Evolutionary conservation across 805 yeast genomes (phyloP).

Genomic region (Suhomyces sp.): DNA sequence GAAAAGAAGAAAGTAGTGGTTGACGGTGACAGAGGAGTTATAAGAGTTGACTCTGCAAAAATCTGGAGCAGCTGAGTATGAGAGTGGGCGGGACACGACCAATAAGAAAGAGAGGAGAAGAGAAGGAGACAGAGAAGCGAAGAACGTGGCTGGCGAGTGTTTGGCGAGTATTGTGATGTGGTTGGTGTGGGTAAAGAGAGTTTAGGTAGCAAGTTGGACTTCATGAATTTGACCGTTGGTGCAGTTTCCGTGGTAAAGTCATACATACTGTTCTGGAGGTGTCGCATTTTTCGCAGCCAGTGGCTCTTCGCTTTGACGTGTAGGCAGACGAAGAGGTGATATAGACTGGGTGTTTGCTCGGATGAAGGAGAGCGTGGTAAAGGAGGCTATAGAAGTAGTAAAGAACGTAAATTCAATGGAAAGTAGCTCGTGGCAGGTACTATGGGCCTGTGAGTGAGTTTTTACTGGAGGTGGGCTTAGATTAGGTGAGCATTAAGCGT

Average conservation of each 20-base stretch:
- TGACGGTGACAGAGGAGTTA: neutral
- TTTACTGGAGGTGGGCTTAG: too few relatives aligned
- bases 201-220: too few relatives aligned
- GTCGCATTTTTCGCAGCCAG: neutral
- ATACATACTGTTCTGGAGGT: neutral
- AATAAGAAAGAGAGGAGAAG: neutral
- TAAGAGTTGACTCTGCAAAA: neutral
- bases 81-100: neutral
- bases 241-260: neutral
- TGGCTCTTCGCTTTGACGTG: neutral
- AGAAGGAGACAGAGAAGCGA: neutral
- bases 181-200: neutral
- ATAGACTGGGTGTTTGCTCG: too few relatives aligned
- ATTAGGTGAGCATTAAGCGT: too few relatives aligned
- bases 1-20: neutral
- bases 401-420: too few relatives aligned
- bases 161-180: neutral
- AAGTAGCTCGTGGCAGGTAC: too few relatives aligned
- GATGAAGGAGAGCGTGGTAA: too few relatives aligned
- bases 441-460: too few relatives aligned
- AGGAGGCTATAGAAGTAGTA: too few relatives aligned
- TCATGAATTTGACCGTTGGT: neutral
- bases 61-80: neutral
- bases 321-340: too few relatives aligned
- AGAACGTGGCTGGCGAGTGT: too few relatives aligned